These are phyloP conservation scores for Phallus indusiatus DNA, from an alignment of 768 basidiomycete genomes.

Conservation along the genomic window DNA sequence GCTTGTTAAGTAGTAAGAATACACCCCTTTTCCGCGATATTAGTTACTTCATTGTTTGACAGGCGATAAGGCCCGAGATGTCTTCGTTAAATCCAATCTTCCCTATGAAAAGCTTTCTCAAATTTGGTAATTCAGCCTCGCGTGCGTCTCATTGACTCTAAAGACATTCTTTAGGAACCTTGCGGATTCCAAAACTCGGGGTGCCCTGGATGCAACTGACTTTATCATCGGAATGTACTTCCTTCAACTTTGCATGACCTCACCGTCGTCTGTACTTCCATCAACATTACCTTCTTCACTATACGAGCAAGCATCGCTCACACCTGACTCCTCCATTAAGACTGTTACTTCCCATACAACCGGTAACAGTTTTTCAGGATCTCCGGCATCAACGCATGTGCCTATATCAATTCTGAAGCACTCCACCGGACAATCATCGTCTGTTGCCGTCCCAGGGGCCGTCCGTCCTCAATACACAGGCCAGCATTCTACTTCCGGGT, in stretches of 20 bases:
- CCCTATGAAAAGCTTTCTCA: slow-evolving; percentile 79
- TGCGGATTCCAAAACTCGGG: slow-evolving; percentile 91
- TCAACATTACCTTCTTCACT: slow-evolving; percentile 67
- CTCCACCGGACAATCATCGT: slow-evolving; percentile 14
- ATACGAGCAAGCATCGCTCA: slow-evolving; percentile 66
- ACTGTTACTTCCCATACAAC: slow-evolving; percentile 44
- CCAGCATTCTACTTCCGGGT: slow-evolving; percentile 26
- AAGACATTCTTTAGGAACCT: slow-evolving; percentile 52
- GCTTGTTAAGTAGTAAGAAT: slow-evolving; percentile 62
- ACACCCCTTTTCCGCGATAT: not conserved
- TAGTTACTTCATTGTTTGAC: not conserved
- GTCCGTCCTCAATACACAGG: slow-evolving; percentile 62
- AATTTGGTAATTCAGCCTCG: slow-evolving; percentile 64
- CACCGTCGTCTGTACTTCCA: slow-evolving; percentile 63
- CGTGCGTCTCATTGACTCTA: not conserved
- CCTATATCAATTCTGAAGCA: slow-evolving; percentile 11
- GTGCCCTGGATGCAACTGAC: slow-evolving; percentile 79
- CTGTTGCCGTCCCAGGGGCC: slow-evolving; percentile 18
- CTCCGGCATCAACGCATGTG: slow-evolving; percentile 30
- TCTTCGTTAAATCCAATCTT: slow-evolving; percentile 88
- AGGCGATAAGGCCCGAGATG: slow-evolving; percentile 83
- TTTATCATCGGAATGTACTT: slow-evolving; percentile 96
- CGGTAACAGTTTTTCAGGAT: slow-evolving; percentile 55
- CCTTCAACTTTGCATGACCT: slow-evolving; percentile 87
- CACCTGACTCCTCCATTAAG: slow-evolving; percentile 23